A percentile compares a stretch with the other conserved stretches of the same genome.
Conservation (phyloP, 768 basidiomycete species). For the Agrocybe praecox region DNA sequence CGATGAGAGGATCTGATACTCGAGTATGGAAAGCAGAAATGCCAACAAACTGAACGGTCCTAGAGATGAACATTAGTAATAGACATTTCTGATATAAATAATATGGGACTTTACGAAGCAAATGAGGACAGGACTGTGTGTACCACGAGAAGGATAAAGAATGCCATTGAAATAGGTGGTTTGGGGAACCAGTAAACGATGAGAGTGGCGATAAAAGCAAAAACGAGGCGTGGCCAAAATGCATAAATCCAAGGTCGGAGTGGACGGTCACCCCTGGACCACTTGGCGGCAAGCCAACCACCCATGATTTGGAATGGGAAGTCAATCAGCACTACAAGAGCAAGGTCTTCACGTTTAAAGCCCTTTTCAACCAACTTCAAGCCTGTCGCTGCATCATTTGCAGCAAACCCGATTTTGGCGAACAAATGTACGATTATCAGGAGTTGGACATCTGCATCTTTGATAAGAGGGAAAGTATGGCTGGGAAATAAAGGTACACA, state of each 20-base stretch:
- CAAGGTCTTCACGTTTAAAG: slow-evolving; percentile 91
- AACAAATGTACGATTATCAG: slow-evolving; percentile 87
- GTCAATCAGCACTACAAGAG: slow-evolving; percentile 93
- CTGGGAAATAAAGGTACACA: slow-evolving; percentile 38
- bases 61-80: slow-evolving; percentile 27
- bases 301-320: slow-evolving; percentile 97
- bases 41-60: slow-evolving; percentile 98
- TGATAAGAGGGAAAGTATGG: not conserved
- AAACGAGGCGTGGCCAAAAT: slow-evolving; percentile 84
- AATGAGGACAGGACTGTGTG: slow-evolving; percentile 87
- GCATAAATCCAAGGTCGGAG: slow-evolving; percentile 89
- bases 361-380: slow-evolving; percentile 98
- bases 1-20: slow-evolving; percentile 94
- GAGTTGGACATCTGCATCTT: slow-evolving; percentile 77
- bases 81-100: not conserved
- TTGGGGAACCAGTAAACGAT: slow-evolving; percentile 87
- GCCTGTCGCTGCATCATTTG: slow-evolving; percentile 88
- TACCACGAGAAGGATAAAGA: slow-evolving; percentile 79
- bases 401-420: slow-evolving; percentile 93
- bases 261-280: slow-evolving; percentile 81
- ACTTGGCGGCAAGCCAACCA: slow-evolving; percentile 92
- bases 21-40: slow-evolving; percentile 99
- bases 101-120: slow-evolving; percentile 63
- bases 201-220: slow-evolving; percentile 71
- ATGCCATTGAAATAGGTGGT: slow-evolving; percentile 69